Evolutionary conservation across 768 basidiomycete genomes (phyloP).

Genomic region (Termitomyces sp.): DNA sequence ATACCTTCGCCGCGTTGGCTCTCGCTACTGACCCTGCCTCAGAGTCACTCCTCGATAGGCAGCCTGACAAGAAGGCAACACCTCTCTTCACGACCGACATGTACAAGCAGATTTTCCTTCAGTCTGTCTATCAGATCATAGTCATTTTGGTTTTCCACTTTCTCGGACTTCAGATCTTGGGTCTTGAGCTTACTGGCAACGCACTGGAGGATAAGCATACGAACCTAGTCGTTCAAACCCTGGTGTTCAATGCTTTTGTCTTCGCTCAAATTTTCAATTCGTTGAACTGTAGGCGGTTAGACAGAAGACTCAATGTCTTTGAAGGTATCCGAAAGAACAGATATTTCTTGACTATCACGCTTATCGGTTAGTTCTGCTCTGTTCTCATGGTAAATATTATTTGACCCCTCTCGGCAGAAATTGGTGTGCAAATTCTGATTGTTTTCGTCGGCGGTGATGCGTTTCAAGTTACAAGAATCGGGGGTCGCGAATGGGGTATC

Average conservation of each 20-base stretch:
- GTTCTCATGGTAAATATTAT: slow-evolving; percentile 6
- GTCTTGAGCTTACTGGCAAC: slow-evolving; percentile 33
- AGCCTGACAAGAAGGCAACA: slow-evolving; percentile 84
- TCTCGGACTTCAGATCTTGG: slow-evolving; percentile 66
- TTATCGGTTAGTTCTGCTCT: slow-evolving; percentile 62
- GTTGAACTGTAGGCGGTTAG: slow-evolving; percentile 84
- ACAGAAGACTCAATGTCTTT: slow-evolving; percentile 84
- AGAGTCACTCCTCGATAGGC: slow-evolving; percentile 72
- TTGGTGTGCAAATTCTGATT: slow-evolving; percentile 80
- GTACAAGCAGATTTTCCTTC: slow-evolving; percentile 94
- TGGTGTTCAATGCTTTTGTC: slow-evolving; percentile 98
- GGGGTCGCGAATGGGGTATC: slow-evolving; percentile 89
- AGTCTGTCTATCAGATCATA: slow-evolving; percentile 81
- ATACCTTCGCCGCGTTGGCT: slow-evolving; percentile 96
- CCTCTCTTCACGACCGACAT: slow-evolving; percentile 90
- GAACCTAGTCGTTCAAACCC: slow-evolving; percentile 58
- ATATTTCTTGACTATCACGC: slow-evolving; percentile 81
- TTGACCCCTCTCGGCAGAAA: slow-evolving; percentile 44
- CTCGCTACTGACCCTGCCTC: slow-evolving; percentile 95
- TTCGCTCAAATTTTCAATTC: slow-evolving; percentile 98
- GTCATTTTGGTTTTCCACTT: slow-evolving; percentile 91
- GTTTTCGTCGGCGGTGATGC: slow-evolving; percentile 89
- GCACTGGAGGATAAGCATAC: slow-evolving; percentile 25
- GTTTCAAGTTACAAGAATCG: slow-evolving; percentile 79
- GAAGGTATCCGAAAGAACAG: slow-evolving; percentile 73